A percentile compares a stretch with the other conserved stretches of the same genome.
These are phyloP conservation scores for Gracilaria gracilis DNA, from an alignment of 23 red algal genomes.

Conservation along the genomic window DNA sequence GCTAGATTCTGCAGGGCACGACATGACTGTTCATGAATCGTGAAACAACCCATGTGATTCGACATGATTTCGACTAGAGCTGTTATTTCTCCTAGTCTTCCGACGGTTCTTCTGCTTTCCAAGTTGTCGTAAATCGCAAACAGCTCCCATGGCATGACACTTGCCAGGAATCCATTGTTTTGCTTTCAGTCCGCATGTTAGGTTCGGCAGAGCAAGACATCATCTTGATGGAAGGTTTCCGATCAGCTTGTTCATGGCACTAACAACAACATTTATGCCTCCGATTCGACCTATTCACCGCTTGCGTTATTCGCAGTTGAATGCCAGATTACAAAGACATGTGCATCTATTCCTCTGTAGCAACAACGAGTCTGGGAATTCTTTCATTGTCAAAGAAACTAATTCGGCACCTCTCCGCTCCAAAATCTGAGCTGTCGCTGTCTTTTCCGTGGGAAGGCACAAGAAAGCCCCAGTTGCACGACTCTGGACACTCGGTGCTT, in stretches of 20 bases:
- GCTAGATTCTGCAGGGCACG: constrained; percentile 71
- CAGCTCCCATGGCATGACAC: constrained; percentile 50
- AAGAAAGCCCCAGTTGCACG: neutral
- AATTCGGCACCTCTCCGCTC: constrained; percentile 18
- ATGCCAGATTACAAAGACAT: constrained; percentile 34
- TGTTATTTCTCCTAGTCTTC: constrained; percentile 49
- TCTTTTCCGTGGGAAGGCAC: constrained; percentile 5
- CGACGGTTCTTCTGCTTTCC: constrained; percentile 57
- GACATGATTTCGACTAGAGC: constrained; percentile 66
- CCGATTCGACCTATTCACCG: constrained; percentile 22
- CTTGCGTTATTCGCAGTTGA: constrained; percentile 11
- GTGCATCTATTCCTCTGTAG: constrained; percentile 3
- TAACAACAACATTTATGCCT: constrained; percentile 27
- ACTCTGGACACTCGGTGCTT: neutral
- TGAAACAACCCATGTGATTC: constrained; percentile 48
- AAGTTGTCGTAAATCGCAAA: constrained; percentile 52
- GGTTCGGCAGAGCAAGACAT: constrained; percentile 25
- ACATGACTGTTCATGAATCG: constrained; percentile 64
- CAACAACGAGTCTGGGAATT: neutral
- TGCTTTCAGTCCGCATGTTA: constrained; percentile 13
- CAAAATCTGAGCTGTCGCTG: constrained; percentile 15
- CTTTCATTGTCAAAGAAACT: constrained; percentile 15
- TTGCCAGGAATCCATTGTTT: constrained; percentile 81
- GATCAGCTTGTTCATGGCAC: constrained; percentile 22
- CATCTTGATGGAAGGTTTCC: constrained; percentile 22